These are phyloP conservation scores for Lipomyces spencermartinsiae DNA, from an alignment of 805 yeast species.

Conservation along the genomic window DNA sequence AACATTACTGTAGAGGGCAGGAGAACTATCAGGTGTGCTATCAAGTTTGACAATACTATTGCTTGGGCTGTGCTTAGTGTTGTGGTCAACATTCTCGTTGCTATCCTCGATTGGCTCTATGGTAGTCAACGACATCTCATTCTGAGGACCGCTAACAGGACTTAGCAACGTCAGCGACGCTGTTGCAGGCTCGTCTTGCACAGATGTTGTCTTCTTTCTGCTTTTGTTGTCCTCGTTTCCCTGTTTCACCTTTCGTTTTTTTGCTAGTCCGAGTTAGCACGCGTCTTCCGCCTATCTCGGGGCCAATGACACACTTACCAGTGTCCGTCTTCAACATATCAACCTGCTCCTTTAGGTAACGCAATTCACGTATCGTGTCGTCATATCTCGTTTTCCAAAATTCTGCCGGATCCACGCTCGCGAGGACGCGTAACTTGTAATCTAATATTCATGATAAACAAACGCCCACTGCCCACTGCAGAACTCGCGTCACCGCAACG, in stretches of 20 bases:
- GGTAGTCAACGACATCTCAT: neutral
- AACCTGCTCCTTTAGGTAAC: neutral
- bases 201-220: neutral
- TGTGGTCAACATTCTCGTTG: neutral
- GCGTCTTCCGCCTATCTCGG: neutral
- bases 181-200: neutral
- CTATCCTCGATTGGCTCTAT: too few species aligned
- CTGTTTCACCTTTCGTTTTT: neutral
- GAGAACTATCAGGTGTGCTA: neutral
- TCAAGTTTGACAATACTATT: neutral
- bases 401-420: constrained; percentile 24
- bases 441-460: neutral
- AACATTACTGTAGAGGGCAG: neutral
- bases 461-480: neutral
- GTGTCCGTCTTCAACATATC: neutral
- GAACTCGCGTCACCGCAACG: neutral
- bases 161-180: neutral
- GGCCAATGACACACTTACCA: neutral
- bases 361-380: constrained; percentile 16
- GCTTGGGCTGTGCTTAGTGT: neutral
- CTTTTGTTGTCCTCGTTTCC: neutral
- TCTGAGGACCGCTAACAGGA: neutral
- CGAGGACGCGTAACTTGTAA: constrained; percentile 20
- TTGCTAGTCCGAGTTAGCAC: neutral
- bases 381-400: constrained; percentile 27